Conservation (phyloP, 257 asterid genomes). For the Plantago ovata region DNA sequence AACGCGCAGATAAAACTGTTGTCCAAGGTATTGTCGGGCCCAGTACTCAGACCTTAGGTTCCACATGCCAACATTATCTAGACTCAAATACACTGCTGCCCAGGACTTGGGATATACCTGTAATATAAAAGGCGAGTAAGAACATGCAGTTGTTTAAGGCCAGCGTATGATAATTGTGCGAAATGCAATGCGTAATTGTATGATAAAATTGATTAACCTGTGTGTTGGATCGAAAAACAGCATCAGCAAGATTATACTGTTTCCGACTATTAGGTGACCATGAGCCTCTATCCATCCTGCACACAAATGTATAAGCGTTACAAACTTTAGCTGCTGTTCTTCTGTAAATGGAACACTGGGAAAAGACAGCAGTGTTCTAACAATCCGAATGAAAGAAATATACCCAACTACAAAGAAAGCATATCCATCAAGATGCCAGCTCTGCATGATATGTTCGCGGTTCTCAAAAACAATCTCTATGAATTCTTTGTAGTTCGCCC, state of each 20-base stretch:
- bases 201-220: slow-evolving; percentile 37
- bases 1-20: slow-evolving; percentile 65
- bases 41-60: slow-evolving; percentile 61
- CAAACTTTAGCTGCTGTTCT: not conserved
- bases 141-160: not conserved
- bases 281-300: slow-evolving; percentile 60
- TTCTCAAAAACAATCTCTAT: slow-evolving; percentile 72
- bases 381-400: not conserved
- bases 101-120: slow-evolving; percentile 78
- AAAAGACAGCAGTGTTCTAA: not conserved
- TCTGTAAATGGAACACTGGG: not conserved
- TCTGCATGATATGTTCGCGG: slow-evolving; percentile 39
- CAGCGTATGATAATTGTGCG: not conserved
- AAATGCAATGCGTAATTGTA: not conserved
- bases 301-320: slow-evolving; percentile 4
- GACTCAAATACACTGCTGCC: slow-evolving; percentile 63
- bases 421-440: slow-evolving; percentile 80
- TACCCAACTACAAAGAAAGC: slow-evolving; percentile 74
- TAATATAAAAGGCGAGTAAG: slow-evolving; percentile 1
- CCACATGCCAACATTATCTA: slow-evolving; percentile 86
- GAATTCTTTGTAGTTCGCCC: slow-evolving; percentile 51
- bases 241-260: slow-evolving; percentile 61
- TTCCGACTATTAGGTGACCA: slow-evolving; percentile 49
- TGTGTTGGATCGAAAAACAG: slow-evolving; percentile 56
- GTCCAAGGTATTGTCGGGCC: slow-evolving; percentile 75